Base-by-base conservation (phyloP, 129 eudicot species). In the Erigeron canadensis region DNA sequence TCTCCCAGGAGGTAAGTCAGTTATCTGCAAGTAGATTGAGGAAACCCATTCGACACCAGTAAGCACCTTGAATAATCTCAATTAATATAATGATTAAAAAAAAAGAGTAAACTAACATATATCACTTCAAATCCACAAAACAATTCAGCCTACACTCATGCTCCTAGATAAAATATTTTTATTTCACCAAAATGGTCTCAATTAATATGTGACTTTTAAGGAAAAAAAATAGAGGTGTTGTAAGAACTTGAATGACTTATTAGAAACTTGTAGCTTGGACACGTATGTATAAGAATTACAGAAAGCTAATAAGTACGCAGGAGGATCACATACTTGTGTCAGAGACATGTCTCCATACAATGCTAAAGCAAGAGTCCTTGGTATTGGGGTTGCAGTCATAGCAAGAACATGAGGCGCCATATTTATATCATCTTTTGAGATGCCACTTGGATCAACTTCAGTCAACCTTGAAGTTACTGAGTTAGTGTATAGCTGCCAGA, bases 351-450 rank as follows among this genome's bases (percentile, higher is more conserved):
- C 99, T 10, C 99, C 99, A 66, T 90, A 87, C 77, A 95, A 85
- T 16, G 97, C 96, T 77, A 95, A 85, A 58, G 99, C 99, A 81
- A 95, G 97, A 39, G 96, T 82, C 76, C 99, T 95, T 48, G 99
- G 99, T 67, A 95, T 95, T 54, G 99, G 99, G 47, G 99, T 95
- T 59, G 99, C 99, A 42, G 99, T 87, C 91, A 95, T 86, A 18
- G 99, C 97, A 75, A 95, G 91, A 80, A 95, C 86, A 83, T 95
- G 99, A 8, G 97, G 99, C 51, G 99, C 97, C 99, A 95, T 90
- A 73, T 15, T 51, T 60, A 65, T 48, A 63, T 82, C 88, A 23
- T 65, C 84, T 73, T 87, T 81, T 28, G 63, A 47, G 61, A 81
- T 67, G 57, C 66, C 89, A 72, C 38, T 71, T 19, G 88, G 72